Conservation (phyloP, 148 eudicot species). For the Arctostaphylos glauca region DNA sequence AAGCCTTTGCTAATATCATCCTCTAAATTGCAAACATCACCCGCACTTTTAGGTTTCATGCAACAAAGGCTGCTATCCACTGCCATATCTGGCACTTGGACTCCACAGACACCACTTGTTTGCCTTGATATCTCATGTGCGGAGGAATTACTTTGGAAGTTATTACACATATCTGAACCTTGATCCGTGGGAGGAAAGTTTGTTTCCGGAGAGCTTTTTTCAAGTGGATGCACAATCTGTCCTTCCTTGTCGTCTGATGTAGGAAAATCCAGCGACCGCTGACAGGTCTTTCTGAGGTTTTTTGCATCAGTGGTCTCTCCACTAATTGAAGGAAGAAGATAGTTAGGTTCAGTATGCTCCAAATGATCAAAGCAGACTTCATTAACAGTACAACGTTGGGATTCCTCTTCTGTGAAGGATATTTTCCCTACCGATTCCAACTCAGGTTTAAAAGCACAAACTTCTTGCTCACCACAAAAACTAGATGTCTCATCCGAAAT, state of each 20-base stretch:
- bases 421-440: conserved; percentile 6
- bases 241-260: conserved; percentile 22
- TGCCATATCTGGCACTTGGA: conserved; percentile 9
- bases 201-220: conserved; percentile 31
- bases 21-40: conserved; percentile 6
- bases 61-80: not conserved
- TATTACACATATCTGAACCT: conserved; percentile 21
- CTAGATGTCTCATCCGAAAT: conserved; percentile 13
- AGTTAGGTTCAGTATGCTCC: conserved; percentile 28
- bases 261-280: conserved; percentile 19
- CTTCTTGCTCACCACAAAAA: conserved; percentile 18
- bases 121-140: conserved; percentile 7
- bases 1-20: conserved; percentile 9
- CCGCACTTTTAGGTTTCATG: not conserved
- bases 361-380: conserved; percentile 38
- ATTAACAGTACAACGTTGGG: conserved; percentile 35
- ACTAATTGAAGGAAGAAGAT: conserved; percentile 17
- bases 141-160: conserved; percentile 17
- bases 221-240: conserved; percentile 15
- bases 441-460: conserved; percentile 1
- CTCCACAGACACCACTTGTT: not conserved
- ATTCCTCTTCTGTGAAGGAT: conserved; percentile 14
- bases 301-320: conserved; percentile 15
- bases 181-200: conserved; percentile 14
- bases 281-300: conserved; percentile 18